These are phyloP conservation scores for Fusarium subtropicale DNA, from an alignment of 2,329 filamentous ascomycete species.

Conservation along the genomic window DNA sequence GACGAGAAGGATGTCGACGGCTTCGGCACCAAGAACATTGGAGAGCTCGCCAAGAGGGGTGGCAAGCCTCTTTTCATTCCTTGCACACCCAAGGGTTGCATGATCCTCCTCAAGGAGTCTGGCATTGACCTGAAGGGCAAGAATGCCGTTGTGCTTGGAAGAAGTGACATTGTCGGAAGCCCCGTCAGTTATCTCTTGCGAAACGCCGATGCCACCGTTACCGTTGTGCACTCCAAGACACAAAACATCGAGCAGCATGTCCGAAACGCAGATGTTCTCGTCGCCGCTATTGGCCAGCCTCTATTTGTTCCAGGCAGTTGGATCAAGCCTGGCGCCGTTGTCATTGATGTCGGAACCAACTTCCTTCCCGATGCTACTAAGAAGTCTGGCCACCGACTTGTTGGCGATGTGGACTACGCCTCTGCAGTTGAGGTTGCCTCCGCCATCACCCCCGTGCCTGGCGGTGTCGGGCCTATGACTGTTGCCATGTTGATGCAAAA, in stretches of 20 bases:
- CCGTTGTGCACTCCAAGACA: constrained; percentile 93
- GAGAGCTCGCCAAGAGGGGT: constrained; percentile 94
- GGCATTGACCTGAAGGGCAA: constrained; percentile 89
- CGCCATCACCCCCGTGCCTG: constrained; percentile 94
- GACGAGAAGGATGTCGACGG: constrained; percentile 98
- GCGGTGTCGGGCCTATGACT: constrained; percentile 98
- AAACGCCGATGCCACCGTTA: constrained; percentile 96
- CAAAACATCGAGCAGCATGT: constrained; percentile 77
- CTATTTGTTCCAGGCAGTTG: constrained; percentile 94
- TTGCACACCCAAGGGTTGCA: constrained; percentile 97
- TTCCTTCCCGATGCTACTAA: constrained; percentile 89
- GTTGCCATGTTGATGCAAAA: constrained; percentile 98
- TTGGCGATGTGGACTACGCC: constrained; percentile 95
- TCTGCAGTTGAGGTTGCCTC: constrained; percentile 87
- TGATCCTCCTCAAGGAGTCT: constrained; percentile 87
- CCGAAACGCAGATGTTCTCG: constrained; percentile 86
- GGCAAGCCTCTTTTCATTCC: constrained; percentile 90
- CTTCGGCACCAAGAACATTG: constrained; percentile 93
- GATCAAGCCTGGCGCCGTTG: constrained; percentile 93
- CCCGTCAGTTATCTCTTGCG: constrained; percentile 96
- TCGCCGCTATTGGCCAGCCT: constrained; percentile 90
- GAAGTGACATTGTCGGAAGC: constrained; percentile 97
- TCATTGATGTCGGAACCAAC: constrained; percentile 98
- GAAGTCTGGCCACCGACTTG: constrained; percentile 91
- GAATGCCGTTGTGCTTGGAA: constrained; percentile 91